Percentiles rank a stretch among this genome's conserved stretches.
phyloP scores from a whole-genome alignment of 495 filamentous ascomycete genomes.

The Lineolata rhizophorae region DNA sequence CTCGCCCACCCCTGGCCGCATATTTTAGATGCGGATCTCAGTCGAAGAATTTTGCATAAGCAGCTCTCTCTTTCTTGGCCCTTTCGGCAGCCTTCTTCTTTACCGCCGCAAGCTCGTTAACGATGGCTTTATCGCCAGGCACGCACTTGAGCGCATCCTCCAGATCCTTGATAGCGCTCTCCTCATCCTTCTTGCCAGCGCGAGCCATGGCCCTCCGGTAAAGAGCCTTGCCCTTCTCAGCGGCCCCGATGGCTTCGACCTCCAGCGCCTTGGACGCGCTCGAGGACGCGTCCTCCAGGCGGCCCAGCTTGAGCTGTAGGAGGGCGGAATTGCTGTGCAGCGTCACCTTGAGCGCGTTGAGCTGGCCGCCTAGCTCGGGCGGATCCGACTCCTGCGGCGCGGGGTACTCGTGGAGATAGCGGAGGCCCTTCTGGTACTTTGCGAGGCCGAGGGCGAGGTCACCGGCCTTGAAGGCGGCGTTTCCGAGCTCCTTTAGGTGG shows the following conservation, averaged over 20 bases:
- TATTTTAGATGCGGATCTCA: conserved; percentile 6
- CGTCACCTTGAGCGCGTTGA: conserved; percentile 53
- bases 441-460: conserved; percentile 51
- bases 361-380: conserved; percentile 37
- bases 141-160: conserved; percentile 50
- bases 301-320: conserved; percentile 57
- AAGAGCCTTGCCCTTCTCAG: conserved; percentile 71
- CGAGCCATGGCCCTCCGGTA: conserved; percentile 63
- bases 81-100: conserved; percentile 55
- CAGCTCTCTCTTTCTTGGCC: conserved; percentile 68
- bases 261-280: conserved; percentile 55
- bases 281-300: conserved; percentile 42
- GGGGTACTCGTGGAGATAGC: conserved; percentile 81
- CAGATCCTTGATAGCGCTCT: conserved; percentile 57
- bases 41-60: conserved; percentile 72
- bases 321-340: conserved; percentile 61
- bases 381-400: conserved; percentile 42
- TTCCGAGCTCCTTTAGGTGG: conserved; percentile 83
- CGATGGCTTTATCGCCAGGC: conserved; percentile 54
- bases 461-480: conserved; percentile 68
- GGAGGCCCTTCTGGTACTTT: conserved; percentile 95
- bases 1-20: too few species aligned
- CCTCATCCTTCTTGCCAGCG: conserved; percentile 63
- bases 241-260: conserved; percentile 38
- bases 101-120: conserved; percentile 47